Base-by-base conservation (phyloP, 2,329 filamentous ascomycete species). In the Coleophoma crateriformis region DNA sequence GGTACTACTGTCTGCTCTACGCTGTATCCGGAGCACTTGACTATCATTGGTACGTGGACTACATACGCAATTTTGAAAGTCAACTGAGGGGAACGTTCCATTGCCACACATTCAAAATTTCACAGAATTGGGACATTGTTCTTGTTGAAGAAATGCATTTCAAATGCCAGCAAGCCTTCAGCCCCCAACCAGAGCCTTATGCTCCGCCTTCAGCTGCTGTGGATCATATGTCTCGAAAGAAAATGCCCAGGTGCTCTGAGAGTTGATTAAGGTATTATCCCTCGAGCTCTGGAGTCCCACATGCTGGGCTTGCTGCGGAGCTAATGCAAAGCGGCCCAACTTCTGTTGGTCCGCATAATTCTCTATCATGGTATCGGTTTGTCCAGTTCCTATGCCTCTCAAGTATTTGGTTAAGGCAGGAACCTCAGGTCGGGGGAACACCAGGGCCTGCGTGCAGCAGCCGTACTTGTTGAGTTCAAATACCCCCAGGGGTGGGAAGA, bases 271-370 rank as follows among this genome's bases (percentile, higher is more conserved):
- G 5, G 37, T 40, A 37, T 49, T 57, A 40, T 51, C 54, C 43
- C 51, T 55, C 11, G 53, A 54, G 19, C 53, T 54, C 35, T 54
- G 42, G 32, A 62, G 50, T 4, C 68, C 68, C 7, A 68, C 62
- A 44, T 71, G 68, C 45, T 71, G 68, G 15, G 70, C 58, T 1
- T 70, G 64, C 32, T 65, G 68, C 34, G 66, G 66, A 14, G 68
- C 64, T 19, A 70, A 56, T 4, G 67, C 68, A 64, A 66, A 68
- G 46, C 68, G 69, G 2, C 52, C 52, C 45, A 67, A 42, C 10
- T 53, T 54, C 3, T 57, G 50, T 1, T 64, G 58, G 40, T 60
- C 52, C 1, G 67, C 65, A 44, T 63, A 66, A 8, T 59, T 64
- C 50, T 70, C 68, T 42, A 67, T 59, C 19, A 67, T 63, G 58